Evolutionary conservation across 495 filamentous ascomycete species (phyloP).

Genomic region (Wilcoxina mikolae): DNA sequence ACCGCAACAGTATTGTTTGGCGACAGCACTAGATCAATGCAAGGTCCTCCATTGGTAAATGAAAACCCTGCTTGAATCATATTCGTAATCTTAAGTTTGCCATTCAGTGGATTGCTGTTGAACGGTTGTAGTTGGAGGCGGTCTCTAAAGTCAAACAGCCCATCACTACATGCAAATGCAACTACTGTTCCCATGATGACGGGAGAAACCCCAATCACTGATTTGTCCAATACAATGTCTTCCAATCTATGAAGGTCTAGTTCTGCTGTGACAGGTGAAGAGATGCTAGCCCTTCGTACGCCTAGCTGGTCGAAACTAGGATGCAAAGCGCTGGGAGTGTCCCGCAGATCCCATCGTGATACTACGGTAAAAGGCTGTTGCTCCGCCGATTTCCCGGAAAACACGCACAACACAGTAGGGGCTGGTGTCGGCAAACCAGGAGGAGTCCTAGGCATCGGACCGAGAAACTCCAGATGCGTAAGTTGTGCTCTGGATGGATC

Average conservation of each 20-base stretch:
- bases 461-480: slow-evolving; percentile 25
- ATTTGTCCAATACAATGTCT: slow-evolving; percentile 25
- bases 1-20: slow-evolving; percentile 27
- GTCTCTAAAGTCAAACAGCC: slow-evolving; percentile 25
- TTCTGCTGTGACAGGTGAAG: slow-evolving; percentile 4
- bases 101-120: background rate
- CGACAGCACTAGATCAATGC: slow-evolving; percentile 24
- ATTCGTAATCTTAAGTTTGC: slow-evolving; percentile 17
- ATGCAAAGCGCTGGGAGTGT: slow-evolving; percentile 18
- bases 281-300: slow-evolving; percentile 20
- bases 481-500: slow-evolving; percentile 19
- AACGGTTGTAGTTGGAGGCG: slow-evolving; percentile 5
- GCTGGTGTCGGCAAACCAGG: slow-evolving; percentile 8
- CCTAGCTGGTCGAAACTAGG: slow-evolving; percentile 27
- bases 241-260: slow-evolving; percentile 22
- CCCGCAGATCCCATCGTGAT: slow-evolving; percentile 22
- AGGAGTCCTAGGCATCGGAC: slow-evolving; percentile 15
- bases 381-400: slow-evolving; percentile 16
- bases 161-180: slow-evolving; percentile 24
- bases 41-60: slow-evolving; percentile 19
- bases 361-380: slow-evolving; percentile 20
- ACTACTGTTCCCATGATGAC: slow-evolving; percentile 24
- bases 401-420: slow-evolving; percentile 20
- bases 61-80: slow-evolving; percentile 27
- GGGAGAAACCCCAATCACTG: slow-evolving; percentile 19